Base-by-base conservation (phyloP, 2,329 filamentous ascomycete species). In the Fusarium udum region DNA sequence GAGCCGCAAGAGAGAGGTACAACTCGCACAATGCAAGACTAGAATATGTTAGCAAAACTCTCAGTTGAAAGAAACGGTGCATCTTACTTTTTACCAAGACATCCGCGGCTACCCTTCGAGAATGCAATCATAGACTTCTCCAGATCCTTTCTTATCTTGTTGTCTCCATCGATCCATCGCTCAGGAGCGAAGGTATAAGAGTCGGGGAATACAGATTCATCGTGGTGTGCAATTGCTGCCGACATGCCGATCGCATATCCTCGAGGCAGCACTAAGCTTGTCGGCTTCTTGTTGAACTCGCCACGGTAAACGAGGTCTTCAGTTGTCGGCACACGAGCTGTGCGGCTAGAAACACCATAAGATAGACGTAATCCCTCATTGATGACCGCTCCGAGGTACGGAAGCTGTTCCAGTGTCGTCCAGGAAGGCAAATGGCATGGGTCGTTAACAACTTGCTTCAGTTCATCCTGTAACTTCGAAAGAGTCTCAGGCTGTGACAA, bases 21-120 rank as follows among this genome's bases (percentile, higher is more conserved):
- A 69, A 22, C 14, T 69, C 67, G 6, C 67, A 69, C 1, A 69
- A 32, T 4, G 67, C 67, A 3, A 69, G 67, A 31, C 67, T 69
- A 6, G 6, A 15, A 15, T 1, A 10, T 18, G 51, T 69, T 13
- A 69, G n/a, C 9, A 49, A 12, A 24, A 0, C 1, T 2, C 6
- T 2, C 11, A n/a, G 4, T 15, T n/a, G 20, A 22, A n/a, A 6
- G 5, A 7, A 2, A 6, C 3, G 7, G 13, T 3, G 15, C 16
- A 4, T 56, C 49, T 52, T 64, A 69, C 67, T 69, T 69, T 43
- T 69, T 69, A 13, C 67, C 67, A 10, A 69, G 67, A 31, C 67
- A 69, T 7, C 65, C 65, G 20, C 67, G 67, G 0, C 67, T 69
- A 2, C 67, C 67, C 1, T 69, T 69, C 0, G 65, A 69, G 18